Base-by-base conservation (phyloP, 1,284 basidiomycete species). In the Rhodofomes roseus region DNA sequence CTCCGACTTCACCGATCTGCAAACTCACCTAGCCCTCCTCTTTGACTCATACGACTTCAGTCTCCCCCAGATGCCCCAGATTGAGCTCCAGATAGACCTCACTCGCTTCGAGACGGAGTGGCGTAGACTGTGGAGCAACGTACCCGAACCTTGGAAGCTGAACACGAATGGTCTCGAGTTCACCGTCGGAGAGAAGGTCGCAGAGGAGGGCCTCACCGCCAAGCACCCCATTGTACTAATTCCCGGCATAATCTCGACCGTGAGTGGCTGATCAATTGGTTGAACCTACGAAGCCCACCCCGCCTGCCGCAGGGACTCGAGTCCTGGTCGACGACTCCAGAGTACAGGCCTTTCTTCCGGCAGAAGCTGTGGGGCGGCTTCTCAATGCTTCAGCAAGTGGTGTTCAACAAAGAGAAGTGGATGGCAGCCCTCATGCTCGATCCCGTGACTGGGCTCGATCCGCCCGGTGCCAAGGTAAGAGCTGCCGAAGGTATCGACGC, bases 401-500 rank as follows among this genome's bases (percentile, higher is more conserved):
- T 91, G 1, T 91, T 95, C 68, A 92, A 94, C 68, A 88, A 88
- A 64, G 89, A 90, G 51, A 81, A 80, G 62, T 99, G 97, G 97
- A 90, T 98, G 64, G 75, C 87, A 29, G 89, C 95, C 0, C 86
- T 99, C 74, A 88, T 92, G 77, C 84, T 99, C 9, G 96, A 99
- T 73, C 89, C 93, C 0, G 78, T 88, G 39, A 97, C 96, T 0
- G 97, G 96, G 0, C 80, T 99, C 5, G 96, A 99, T 70, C 93
- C 94, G 0, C 84, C 87, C 0, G 92, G 87, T n/a, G 87, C 88
- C 61, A 96, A 95, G 72, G 87, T 98, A 50, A 82, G 96, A 37
- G 93, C 96, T 9, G 95, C 93, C 0, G 93, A 98, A 73, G 96
- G 92, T 0, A 84, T 93, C n/a, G 87, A 90, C 65, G 93, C 93